phyloP scores from a whole-genome alignment of 2,329 filamentous ascomycete species.

The Aspergillus candidus region DNA sequence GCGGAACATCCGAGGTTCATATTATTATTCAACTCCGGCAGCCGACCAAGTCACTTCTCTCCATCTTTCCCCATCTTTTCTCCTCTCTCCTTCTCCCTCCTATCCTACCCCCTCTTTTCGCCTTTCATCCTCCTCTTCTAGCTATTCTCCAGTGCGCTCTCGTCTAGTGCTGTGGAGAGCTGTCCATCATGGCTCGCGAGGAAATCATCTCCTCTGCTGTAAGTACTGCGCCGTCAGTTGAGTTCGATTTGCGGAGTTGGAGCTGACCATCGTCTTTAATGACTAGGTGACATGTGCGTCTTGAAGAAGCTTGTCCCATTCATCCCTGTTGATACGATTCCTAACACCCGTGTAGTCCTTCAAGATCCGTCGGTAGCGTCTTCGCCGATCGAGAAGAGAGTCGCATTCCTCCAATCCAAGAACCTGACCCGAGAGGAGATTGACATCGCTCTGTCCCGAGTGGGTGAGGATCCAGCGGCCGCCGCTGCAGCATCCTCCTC shows the following conservation, averaged over 20 bases:
- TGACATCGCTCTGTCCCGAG: slow-evolving; percentile 71
- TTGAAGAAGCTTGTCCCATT: slow-evolving; percentile 1
- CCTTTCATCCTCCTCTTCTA: slow-evolving; percentile 4
- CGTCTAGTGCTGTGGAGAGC: slow-evolving; percentile 7
- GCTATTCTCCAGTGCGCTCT: too few species aligned
- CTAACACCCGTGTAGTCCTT: slow-evolving; percentile 57
- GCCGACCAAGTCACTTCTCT: slow-evolving; percentile 17
- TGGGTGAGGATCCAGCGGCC: slow-evolving; percentile 53
- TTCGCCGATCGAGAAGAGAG: slow-evolving; percentile 84
- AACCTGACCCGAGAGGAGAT: slow-evolving; percentile 97
- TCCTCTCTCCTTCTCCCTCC: slow-evolving; percentile 10
- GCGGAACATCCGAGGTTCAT: slow-evolving; percentile 34
- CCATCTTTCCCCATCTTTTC: slow-evolving; percentile 9
- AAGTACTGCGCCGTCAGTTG: slow-evolving; percentile 32
- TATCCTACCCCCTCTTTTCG: slow-evolving; percentile 4
- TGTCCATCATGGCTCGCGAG: slow-evolving; percentile 77
- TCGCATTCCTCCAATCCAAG: slow-evolving; percentile 91
- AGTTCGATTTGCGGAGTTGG: slow-evolving; percentile 21
- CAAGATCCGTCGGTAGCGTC: slow-evolving; percentile 87
- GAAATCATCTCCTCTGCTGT: slow-evolving; percentile 82
- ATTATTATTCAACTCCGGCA: slow-evolving; percentile 8
- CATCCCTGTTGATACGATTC: slow-evolving; percentile 1
- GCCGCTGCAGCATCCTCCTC: slow-evolving; percentile 43
- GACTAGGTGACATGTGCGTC: slow-evolving; percentile 48
- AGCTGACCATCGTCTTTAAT: slow-evolving; percentile 19